A percentile compares a stretch with the other conserved stretches of the same genome.
phyloP scores from a whole-genome alignment of 305 asterid genomes.

The Fraxinus sp. region DNA sequence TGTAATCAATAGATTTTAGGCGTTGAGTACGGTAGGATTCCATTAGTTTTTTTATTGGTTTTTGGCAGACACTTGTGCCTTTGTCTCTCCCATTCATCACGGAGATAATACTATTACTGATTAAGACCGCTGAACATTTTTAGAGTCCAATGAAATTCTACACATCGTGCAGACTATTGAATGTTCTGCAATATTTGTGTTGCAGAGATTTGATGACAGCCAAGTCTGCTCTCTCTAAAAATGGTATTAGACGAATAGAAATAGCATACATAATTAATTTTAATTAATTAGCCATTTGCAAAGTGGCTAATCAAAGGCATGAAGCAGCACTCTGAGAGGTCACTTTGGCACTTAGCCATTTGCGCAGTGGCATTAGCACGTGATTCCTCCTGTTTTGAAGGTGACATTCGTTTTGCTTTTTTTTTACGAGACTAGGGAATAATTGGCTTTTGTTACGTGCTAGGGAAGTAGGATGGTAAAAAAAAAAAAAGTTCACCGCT shows the following conservation, averaged over 20 bases:
- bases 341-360: not conserved
- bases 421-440: no score
- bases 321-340: not conserved
- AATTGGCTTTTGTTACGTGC: not conserved
- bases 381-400: not conserved
- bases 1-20: not conserved
- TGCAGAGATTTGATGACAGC: not conserved
- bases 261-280: not conserved
- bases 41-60: no score
- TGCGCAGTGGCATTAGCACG: conserved; percentile 11
- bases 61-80: conserved; percentile 7
- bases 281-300: not conserved
- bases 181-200: not conserved
- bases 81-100: conserved; percentile 2
- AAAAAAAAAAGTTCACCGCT: not conserved
- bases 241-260: not conserved
- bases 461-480: not conserved
- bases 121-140: not conserved
- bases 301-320: not conserved
- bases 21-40: not conserved
- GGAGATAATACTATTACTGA: not conserved
- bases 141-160: not conserved
- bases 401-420: not conserved
- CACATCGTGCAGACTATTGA: not conserved
- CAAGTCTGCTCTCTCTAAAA: not conserved